A percentile compares a stretch with the other conserved stretches of the same genome.
Conservation (phyloP, 108 stramenopile species). For the Pseudonitzschia multiseries region DNA sequence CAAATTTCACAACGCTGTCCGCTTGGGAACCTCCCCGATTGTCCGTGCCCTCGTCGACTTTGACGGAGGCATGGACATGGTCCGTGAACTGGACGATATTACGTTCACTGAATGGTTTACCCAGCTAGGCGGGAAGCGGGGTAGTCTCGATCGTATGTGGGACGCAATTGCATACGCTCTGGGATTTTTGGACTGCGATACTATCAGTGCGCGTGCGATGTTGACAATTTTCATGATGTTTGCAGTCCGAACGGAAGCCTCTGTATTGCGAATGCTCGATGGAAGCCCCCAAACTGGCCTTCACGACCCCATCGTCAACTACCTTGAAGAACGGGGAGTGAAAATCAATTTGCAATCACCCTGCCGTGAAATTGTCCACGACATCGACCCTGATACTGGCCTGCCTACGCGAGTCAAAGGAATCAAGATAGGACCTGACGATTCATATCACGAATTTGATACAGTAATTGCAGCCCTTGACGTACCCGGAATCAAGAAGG, state of each 20-base stretch:
- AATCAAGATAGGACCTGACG: constrained; percentile 73
- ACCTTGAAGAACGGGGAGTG: constrained; percentile 87
- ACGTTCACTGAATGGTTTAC: constrained; percentile 97
- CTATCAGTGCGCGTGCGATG: constrained; percentile 95
- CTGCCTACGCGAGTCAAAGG: constrained; percentile 81
- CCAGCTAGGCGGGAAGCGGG: constrained; percentile 86
- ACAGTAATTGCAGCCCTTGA: constrained; percentile 87
- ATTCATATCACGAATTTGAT: constrained; percentile 80
- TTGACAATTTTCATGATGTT: constrained; percentile 97
- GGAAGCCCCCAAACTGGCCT: constrained; percentile 92
- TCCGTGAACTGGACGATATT: constrained; percentile 94
- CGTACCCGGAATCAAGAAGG: constrained; percentile 95
- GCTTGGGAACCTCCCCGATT: constrained; percentile 91
- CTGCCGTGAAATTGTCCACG: constrained; percentile 79
- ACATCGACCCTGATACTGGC: constrained; percentile 74
- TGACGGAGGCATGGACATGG: constrained; percentile 96
- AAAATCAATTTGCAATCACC: constrained; percentile 74
- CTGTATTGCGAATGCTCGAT: constrained; percentile 92
- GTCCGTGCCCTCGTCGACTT: constrained; percentile 94
- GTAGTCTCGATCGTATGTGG: constrained; percentile 93
- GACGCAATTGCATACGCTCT: constrained; percentile 97
- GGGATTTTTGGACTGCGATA: constrained; percentile 95
- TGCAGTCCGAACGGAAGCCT: constrained; percentile 95
- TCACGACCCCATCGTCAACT: constrained; percentile 94
- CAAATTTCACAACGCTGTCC: constrained; percentile 91